Conservation (phyloP, 176 grass and related monocot species). For the Avena eriantha region DNA sequence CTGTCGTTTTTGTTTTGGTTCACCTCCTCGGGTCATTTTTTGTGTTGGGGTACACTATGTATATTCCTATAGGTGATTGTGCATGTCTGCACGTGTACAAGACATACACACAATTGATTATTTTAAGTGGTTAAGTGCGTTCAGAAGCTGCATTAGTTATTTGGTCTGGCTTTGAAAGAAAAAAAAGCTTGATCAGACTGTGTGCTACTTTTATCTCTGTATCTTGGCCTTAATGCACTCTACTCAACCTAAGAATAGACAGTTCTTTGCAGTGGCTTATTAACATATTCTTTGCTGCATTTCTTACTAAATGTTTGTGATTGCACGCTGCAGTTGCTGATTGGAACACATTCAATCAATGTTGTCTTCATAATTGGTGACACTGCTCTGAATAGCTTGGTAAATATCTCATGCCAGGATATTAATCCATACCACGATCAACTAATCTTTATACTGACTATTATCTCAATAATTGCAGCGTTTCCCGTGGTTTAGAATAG, state of each 20-base stretch:
- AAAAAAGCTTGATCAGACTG: background rate
- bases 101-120: background rate
- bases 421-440: background rate
- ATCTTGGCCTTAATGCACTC: background rate
- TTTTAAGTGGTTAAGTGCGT: background rate
- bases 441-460: slow-evolving; percentile 11
- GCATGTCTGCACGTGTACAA: background rate
- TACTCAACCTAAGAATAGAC: background rate
- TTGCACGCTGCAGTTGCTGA: slow-evolving; percentile 60
- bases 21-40: background rate
- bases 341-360: slow-evolving; percentile 85
- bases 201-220: background rate
- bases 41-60: background rate
- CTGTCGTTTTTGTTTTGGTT: background rate
- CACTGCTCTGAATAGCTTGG: slow-evolving; percentile 76
- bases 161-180: background rate
- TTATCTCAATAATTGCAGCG: slow-evolving; percentile 49
- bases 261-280: background rate
- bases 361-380: slow-evolving; percentile 81
- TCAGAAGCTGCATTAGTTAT: background rate
- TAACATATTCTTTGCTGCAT: slow-evolving; percentile 3
- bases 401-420: slow-evolving; percentile 43
- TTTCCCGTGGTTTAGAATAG: slow-evolving; percentile 86
- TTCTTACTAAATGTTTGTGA: slow-evolving; percentile 19
- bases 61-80: background rate